Conservation (phyloP, 352 stramenopile species). For the Elongisporangium undulatum region DNA sequence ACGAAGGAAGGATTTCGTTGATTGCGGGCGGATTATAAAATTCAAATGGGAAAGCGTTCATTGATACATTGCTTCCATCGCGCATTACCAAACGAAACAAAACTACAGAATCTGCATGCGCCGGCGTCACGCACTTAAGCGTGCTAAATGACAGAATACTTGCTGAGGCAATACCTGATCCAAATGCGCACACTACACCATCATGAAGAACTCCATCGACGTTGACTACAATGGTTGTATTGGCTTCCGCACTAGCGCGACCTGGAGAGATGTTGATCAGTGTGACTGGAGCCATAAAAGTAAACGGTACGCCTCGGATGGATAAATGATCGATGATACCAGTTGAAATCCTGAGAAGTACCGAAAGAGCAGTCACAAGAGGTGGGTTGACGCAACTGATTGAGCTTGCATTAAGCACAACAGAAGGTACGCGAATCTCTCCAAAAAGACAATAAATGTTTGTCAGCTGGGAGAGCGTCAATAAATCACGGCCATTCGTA, state of each 20-base stretch:
- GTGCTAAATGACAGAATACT: neutral
- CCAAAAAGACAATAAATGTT: constrained; percentile 37
- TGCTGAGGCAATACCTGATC: neutral
- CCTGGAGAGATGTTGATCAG: neutral
- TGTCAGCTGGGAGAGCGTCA: constrained; percentile 2
- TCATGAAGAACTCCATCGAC: neutral
- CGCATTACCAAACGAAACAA: constrained; percentile 22
- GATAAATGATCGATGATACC: neutral
- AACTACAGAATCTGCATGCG: constrained; percentile 9
- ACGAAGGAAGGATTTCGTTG: constrained; percentile 16
- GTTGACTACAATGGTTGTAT: neutral
- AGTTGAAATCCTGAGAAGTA: neutral
- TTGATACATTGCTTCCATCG: constrained; percentile 14
- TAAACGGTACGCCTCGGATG: neutral
- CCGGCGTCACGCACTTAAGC: constrained; percentile 28
- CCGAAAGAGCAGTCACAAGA: neutral
- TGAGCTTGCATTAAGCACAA: constrained; percentile 7
- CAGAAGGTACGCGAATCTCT: constrained; percentile 12
- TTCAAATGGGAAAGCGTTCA: constrained; percentile 36
- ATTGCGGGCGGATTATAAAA: constrained; percentile 12
- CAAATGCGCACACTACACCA: neutral
- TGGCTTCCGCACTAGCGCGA: neutral
- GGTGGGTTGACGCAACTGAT: neutral
- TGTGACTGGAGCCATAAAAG: neutral
- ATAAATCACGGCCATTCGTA: constrained; percentile 5